phyloP scores from a whole-genome alignment of 371 early-diverging fungal species.

The Syncephalastrum monosporum region DNA sequence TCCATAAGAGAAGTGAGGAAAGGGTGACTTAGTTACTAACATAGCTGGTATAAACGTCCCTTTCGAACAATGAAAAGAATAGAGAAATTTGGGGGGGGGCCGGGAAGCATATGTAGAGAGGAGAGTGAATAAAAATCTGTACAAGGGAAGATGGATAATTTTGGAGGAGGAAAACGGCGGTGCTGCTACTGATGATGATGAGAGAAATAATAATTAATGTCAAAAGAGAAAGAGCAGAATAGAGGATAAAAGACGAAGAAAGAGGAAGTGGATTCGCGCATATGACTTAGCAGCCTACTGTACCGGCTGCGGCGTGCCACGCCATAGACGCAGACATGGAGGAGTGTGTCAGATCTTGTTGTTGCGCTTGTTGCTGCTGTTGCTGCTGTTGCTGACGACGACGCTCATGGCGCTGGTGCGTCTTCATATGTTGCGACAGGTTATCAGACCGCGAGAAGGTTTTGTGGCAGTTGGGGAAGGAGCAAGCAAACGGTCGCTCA shows the following conservation, averaged over 20 bases:
- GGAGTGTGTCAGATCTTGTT: slow-evolving; percentile 1
- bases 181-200: neutral
- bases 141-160: neutral
- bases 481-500: slow-evolving; percentile 75
- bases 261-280: neutral
- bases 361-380: slow-evolving; percentile 23
- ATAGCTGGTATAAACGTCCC: neutral
- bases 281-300: neutral
- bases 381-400: slow-evolving; percentile 27
- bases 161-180: too few relatives aligned
- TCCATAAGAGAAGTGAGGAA: slow-evolving; percentile 1
- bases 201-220: neutral
- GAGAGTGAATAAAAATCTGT: neutral
- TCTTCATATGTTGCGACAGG: slow-evolving; percentile 62
- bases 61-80: neutral
- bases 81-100: slow-evolving; percentile 2
- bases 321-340: neutral
- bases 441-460: slow-evolving; percentile 81
- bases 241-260: neutral
- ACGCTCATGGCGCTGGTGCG: slow-evolving; percentile 50
- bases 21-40: too few relatives aligned
- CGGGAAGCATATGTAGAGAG: neutral
- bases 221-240: neutral
- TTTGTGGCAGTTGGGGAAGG: slow-evolving; percentile 69
- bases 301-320: neutral